A percentile compares a stretch with the other conserved stretches of the same genome.
Conservation (phyloP, 2,329 filamentous ascomycete species). For the Apiospora phragmitis region DNA sequence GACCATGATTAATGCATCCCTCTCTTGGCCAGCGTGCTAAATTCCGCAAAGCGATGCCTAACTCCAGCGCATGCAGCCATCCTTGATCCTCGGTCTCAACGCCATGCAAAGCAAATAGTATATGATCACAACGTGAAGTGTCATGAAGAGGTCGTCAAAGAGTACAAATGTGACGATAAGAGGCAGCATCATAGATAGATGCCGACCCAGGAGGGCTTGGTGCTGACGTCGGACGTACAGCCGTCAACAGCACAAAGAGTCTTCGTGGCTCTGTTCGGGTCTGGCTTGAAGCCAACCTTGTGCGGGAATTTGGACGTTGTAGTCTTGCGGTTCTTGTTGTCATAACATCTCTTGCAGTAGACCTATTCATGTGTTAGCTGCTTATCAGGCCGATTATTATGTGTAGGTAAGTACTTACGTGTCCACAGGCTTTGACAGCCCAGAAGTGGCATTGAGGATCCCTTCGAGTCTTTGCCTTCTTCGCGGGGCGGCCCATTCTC, state of each 20-base stretch:
- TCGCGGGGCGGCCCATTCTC: conserved; percentile 30
- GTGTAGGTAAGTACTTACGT: conserved; percentile 57
- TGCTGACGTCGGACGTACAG: conserved; percentile 53
- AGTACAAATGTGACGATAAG: neutral
- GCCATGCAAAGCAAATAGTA: conserved; percentile 5
- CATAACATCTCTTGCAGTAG: conserved; percentile 63
- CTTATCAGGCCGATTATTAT: neutral
- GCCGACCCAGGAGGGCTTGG: conserved; percentile 62
- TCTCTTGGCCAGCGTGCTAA: neutral
- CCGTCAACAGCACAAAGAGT: conserved; percentile 57
- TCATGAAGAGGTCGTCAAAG: neutral
- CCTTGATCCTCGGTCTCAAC: neutral
- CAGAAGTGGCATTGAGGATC: conserved; percentile 82
- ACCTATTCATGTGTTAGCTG: conserved; percentile 45
- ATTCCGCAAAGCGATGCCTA: neutral
- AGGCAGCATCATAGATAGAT: conserved; percentile 49
- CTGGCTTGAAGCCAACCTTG: conserved; percentile 39
- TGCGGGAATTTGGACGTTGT: conserved; percentile 24
- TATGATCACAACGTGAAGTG: neutral
- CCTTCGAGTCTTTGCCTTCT: conserved; percentile 48
- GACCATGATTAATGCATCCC: neutral
- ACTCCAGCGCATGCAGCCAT: conserved; percentile 3
- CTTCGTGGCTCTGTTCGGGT: conserved; percentile 34
- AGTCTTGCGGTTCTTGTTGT: conserved; percentile 48
- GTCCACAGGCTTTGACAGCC: conserved; percentile 87